Percentiles rank a stretch among this genome's conserved stretches.
Conservation (phyloP, 352 stramenopile genomes). For the Pythium aphanidermatum region DNA sequence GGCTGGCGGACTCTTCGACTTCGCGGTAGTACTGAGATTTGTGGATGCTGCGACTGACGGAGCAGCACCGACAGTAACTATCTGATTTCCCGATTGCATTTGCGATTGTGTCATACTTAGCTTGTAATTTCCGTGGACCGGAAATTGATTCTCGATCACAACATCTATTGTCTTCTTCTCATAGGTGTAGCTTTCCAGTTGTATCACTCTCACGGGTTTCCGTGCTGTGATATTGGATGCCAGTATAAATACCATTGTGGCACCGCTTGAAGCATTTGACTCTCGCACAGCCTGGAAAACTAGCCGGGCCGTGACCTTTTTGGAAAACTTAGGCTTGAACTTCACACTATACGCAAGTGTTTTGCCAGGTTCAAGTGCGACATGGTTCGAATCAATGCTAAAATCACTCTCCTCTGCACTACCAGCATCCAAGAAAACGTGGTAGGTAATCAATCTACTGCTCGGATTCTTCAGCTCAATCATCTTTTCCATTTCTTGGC, state of each 20-base stretch:
- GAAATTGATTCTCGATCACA: constrained; percentile 86
- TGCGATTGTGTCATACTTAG: constrained; percentile 63
- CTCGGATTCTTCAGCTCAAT: constrained; percentile 94
- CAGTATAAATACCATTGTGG: constrained; percentile 89
- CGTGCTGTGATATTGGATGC: constrained; percentile 75
- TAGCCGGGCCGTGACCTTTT: constrained; percentile 77
- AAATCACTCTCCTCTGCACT: constrained; percentile 45
- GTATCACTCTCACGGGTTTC: constrained; percentile 73
- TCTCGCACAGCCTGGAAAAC: constrained; percentile 81
- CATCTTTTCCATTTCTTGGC: constrained; percentile 84
- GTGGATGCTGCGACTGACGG: background rate
- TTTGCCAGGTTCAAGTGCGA: constrained; percentile 76
- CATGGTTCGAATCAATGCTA: constrained; percentile 55
- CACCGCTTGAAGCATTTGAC: constrained; percentile 25
- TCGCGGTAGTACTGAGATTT: background rate
- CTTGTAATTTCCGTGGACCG: constrained; percentile 56
- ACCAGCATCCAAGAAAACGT: constrained; percentile 86
- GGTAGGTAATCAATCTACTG: constrained; percentile 74
- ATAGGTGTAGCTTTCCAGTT: constrained; percentile 74
- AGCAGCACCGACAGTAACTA: background rate
- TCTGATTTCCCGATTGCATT: background rate
- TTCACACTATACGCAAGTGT: constrained; percentile 75
- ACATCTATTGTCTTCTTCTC: constrained; percentile 76
- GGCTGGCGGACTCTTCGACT: background rate
- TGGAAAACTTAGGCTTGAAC: constrained; percentile 79